Evolutionary conservation across 108 stramenopile species (phyloP), one percentile per base, ranked within the genome.

Genomic region (Cylindrotheca fusiformis): DNA sequence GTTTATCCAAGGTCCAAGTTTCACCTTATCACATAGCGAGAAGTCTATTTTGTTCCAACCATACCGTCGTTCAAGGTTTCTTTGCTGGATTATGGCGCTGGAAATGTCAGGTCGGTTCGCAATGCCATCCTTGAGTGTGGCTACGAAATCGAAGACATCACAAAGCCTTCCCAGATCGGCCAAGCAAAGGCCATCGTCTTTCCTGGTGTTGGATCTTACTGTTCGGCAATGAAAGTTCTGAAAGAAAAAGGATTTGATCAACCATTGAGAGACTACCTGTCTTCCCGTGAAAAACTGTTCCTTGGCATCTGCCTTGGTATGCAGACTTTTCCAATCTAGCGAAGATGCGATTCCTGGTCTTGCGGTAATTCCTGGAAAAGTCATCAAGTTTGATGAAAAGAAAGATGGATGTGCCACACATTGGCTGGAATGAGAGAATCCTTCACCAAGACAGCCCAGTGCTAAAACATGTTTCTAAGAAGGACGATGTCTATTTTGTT

Each of bases 231-330:
- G 91, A 55, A 52, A 24, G 80, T 83, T 0, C 68, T 93, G 21
- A 53, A 84, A 23, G 67, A 71, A 14, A 78, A 82, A 60, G 95
- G 94, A 26, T 96, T 81, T 36, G 85, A 87, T 23, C 85, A 68
- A 24, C 85, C 98, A 6, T 80, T 99, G 5, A 66, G 81, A 21
- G 75, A 82, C 26, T 97, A 97, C 59, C 58, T 98, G 26, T 28
- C 55, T 0, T 61, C 60, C 21, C 51, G 68, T 21, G 79, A 95
- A 65, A 78, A 93, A 17, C 96, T 96, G 0, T 99, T 95, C 78
- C 69, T 99, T 44, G 98, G 98, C 17, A 98, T 99, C 31, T 99
- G 98, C 75, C 72, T 99, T n/a, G 98, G 98, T 2, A 96, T 99
- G 97, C 98, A 99, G 65, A 94, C 95, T 99, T 2, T 99, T 99